These are phyloP conservation scores for Filobasidium floriforme DNA, from an alignment of 768 basidiomycete species.

Conservation along the genomic window DNA sequence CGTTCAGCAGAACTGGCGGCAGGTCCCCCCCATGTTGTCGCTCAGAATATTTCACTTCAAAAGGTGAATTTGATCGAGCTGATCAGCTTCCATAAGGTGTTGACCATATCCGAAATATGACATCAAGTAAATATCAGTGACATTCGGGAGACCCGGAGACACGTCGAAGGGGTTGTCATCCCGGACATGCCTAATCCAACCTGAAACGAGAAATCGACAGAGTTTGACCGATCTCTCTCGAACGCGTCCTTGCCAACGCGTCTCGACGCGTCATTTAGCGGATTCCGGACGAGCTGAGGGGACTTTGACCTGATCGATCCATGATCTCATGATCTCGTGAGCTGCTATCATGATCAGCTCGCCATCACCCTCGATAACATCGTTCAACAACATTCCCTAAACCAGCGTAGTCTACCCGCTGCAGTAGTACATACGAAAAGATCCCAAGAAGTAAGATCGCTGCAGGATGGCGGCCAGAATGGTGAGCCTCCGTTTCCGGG, in stretches of 20 bases:
- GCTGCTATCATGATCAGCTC: not conserved
- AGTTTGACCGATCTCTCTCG: too few relatives aligned
- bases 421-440: not conserved
- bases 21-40: too few relatives aligned
- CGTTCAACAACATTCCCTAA: not conserved
- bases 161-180: too few relatives aligned
- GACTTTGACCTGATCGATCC: not conserved
- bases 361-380: not conserved
- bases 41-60: too few relatives aligned
- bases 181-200: too few relatives aligned
- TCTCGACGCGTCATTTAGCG: constrained; percentile 4
- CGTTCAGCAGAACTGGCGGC: too few relatives aligned
- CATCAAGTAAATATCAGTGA: too few relatives aligned
- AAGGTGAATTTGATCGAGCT: too few relatives aligned
- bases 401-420: not conserved
- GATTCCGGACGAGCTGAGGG: not conserved
- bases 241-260: not conserved
- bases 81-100: too few relatives aligned
- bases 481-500: not conserved
- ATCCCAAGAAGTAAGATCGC: not conserved
- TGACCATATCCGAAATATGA: too few relatives aligned
- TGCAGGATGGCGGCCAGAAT: constrained; percentile 15
- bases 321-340: not conserved
- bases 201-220: too few relatives aligned
- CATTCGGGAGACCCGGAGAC: too few relatives aligned